Base-by-base conservation (phyloP, 371 early-diverging fungal genomes). In the Dichotomocladium elegans region DNA sequence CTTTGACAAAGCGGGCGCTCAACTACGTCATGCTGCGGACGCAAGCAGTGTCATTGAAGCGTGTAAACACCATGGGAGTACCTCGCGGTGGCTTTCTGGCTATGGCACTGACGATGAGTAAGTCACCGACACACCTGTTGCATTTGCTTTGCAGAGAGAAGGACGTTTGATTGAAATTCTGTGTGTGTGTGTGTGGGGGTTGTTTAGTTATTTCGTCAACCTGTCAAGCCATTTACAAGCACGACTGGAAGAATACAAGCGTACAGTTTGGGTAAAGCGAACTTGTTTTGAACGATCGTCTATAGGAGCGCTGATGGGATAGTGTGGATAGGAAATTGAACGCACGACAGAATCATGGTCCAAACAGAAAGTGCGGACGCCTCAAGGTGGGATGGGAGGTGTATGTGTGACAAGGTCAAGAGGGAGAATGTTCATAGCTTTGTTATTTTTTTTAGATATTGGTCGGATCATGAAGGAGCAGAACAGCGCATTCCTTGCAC, bases 401-500 rank as follows among this genome's bases (percentile, higher is more conserved):
- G n/a, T n/a, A n/a, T n/a, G n/a, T n/a, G n/a, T n/a, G n/a, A n/a
- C n/a, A n/a, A n/a, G n/a, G n/a, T 9, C 1, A 30, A 22, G 12
- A n/a, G n/a, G n/a, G n/a, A n/a, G n/a, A n/a, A n/a, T n/a, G n/a
- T n/a, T n/a, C n/a, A n/a, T n/a, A n/a, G n/a, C n/a, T n/a, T n/a
- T n/a, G n/a, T n/a, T 47, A 47, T 19, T 33, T 19, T 4, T 28
- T 42, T 24, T 44, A 79, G 81, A 78, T 46, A 68, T 81, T 56
- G 74, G 77, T 8, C 70, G 70, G 41, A 79, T 81, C 27, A 62
- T 89, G 66, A 66, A 75, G 41, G 64, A 69, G 51, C 89, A 89
- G 52, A 80, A 89, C 52, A 68, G 79, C 22, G 72, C 78, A 9
- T 85, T 89, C 60, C 59, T 89, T 12, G 74, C 82, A 17, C 58